Evolutionary conservation across 257 asterid genomes (phyloP).

Genomic region (Apocynum venetum): DNA sequence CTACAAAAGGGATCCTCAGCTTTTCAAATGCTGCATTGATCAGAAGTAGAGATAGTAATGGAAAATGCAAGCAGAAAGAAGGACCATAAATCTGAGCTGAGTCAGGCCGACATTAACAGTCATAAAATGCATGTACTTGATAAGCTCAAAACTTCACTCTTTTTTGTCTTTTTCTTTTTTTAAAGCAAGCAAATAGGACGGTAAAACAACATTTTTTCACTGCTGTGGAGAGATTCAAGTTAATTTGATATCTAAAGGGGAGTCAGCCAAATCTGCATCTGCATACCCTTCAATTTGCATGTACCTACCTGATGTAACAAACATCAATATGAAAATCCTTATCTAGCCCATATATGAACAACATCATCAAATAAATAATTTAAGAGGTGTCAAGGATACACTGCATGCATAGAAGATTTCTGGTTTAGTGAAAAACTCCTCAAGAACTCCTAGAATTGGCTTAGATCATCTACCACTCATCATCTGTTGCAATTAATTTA

Average conservation of each 20-base stretch:
- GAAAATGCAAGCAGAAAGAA: neutral
- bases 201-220: neutral
- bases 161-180: neutral
- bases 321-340: neutral
- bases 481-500: neutral
- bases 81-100: neutral
- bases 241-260: neutral
- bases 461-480: neutral
- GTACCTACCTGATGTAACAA: neutral
- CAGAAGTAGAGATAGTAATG: neutral
- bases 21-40: neutral
- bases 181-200: no score
- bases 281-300: neutral
- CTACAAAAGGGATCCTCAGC: conserved; percentile 5
- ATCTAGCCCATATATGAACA: neutral
- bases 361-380: neutral
- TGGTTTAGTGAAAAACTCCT: neutral
- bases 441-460: neutral
- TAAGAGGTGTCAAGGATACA: neutral
- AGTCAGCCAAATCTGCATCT: neutral
- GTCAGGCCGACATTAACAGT: neutral
- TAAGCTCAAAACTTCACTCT: neutral
- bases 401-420: neutral
- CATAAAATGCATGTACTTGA: neutral
- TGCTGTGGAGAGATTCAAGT: neutral